Evolutionary conservation across 169 alveolate genomes (phyloP), one percentile per base, ranked within the genome.

Genomic region (Plasmodium sp.): DNA sequence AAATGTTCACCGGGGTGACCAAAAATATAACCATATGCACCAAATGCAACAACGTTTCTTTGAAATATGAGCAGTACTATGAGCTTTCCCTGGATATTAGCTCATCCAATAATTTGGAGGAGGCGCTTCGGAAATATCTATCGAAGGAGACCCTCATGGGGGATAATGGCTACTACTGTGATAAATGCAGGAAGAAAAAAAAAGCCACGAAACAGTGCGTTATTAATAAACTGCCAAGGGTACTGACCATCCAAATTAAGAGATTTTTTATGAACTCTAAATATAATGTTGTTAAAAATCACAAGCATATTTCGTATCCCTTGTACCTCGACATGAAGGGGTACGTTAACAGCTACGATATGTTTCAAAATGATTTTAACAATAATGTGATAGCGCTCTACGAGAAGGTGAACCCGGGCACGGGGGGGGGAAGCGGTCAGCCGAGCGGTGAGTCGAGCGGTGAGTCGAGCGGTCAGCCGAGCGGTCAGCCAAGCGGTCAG

Each of bases 91-190:
- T 96, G 72, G 97, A 96, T 84, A 84, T 94, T 3, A 88, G 95
- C 62, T 84, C 96, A 22, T 93, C 84, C n/a, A 95, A 94, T 62
- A 94, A 95, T 58, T 73, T 96, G 48, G 94, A 92, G 14, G 96
- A 95, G 58, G 95, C 95, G 0, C 83, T 96, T 34, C 43, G 92
- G 22, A 77, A 84, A 51, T 94, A 95, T 54, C 62, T 96, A 2
- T 45, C 94, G 2, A 92, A 84, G 34, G 97, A 96, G 48, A 67
- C 80, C 75, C 67, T 96, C 74, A 84, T 79, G 75, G 91, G 94
- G 36, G 91, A 83, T 95, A 96, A 96, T 94, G 95, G 95, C 71
- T 96, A 96, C 93, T 83, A 93, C 85, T 96, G 97, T 83, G 95
- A 94, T 39, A 77, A 79, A 41, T 96, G 97, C 92, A 90, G 90